These are phyloP conservation scores for Chrysosporium keratinophilum DNA, from an alignment of 2,329 filamentous ascomycete species.

Conservation along the genomic window DNA sequence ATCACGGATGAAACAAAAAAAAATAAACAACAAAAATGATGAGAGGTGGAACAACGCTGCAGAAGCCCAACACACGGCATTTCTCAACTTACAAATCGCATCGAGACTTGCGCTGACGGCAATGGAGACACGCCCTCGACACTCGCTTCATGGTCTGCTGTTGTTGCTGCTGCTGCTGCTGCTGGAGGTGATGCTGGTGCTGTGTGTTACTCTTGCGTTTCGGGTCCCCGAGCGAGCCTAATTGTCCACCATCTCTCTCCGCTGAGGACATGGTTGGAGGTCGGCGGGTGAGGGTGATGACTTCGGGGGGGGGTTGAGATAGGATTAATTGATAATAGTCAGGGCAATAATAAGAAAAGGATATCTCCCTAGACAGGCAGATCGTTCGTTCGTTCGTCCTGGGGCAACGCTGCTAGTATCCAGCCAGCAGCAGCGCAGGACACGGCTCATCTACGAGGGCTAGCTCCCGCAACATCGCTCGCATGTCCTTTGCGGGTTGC, in stretches of 20 bases:
- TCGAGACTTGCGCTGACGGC: slow-evolving; percentile 41
- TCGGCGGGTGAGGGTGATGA: neutral
- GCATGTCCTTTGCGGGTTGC: neutral
- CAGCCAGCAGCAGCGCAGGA: slow-evolving; percentile 10
- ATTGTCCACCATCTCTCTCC: slow-evolving; percentile 11
- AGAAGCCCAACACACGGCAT: neutral
- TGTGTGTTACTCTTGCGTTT: slow-evolving; percentile 20
- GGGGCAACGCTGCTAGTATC: slow-evolving; percentile 2
- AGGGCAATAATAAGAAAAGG: slow-evolving; percentile 3
- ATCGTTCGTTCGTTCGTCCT: neutral
- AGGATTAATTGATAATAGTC: slow-evolving; percentile 1
- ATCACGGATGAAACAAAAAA: neutral
- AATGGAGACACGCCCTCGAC: slow-evolving; percentile 41
- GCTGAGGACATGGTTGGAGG: slow-evolving; percentile 13
- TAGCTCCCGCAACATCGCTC: slow-evolving; percentile 4
- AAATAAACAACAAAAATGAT: neutral
- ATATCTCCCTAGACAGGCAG: neutral
- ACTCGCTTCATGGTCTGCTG: slow-evolving; percentile 36
- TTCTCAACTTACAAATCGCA: slow-evolving; percentile 40
- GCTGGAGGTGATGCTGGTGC: slow-evolving; percentile 5
- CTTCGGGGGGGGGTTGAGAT: neutral
- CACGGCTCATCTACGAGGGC: slow-evolving; percentile 7
- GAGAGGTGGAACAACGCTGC: neutral
- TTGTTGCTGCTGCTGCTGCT: slow-evolving; percentile 6
- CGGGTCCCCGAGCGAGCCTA: slow-evolving; percentile 15